Conservation (phyloP, 108 stramenopile genomes). For the Craspedostauros australis region DNA sequence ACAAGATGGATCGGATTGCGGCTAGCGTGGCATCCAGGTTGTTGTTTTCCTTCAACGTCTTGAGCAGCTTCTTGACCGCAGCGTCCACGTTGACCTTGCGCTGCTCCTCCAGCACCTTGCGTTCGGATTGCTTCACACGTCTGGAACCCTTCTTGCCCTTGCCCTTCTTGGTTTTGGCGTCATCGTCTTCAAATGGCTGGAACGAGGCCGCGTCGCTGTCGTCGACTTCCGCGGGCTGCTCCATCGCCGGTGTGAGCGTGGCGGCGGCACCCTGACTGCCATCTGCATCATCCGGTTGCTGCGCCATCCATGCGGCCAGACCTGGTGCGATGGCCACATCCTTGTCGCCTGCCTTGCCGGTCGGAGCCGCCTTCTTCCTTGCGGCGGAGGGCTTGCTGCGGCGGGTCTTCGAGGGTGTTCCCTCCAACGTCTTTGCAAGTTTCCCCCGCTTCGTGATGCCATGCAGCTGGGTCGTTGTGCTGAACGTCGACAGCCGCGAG, state of each 20-base stretch:
- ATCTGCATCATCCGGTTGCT: conserved; percentile 5
- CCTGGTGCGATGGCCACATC: conserved; percentile 27
- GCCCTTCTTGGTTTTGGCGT: background rate
- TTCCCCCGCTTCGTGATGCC: too few species aligned
- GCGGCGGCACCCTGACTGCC: background rate
- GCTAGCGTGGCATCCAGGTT: conserved; percentile 16
- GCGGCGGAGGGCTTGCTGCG: too few species aligned
- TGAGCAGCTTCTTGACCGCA: conserved; percentile 1
- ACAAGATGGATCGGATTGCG: conserved; percentile 7
- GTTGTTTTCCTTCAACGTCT: conserved; percentile 13
- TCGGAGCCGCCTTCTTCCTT: too few species aligned
- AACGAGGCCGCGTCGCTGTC: background rate
- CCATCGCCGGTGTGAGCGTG: too few species aligned
- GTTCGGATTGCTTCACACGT: conserved; percentile 10
- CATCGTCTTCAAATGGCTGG: conserved; percentile 5
- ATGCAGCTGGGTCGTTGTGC: too few species aligned
- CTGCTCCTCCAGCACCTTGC: conserved; percentile 10
- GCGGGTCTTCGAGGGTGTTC: too few species aligned
- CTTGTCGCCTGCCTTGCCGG: too few species aligned
- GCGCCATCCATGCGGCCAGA: conserved; percentile 20
- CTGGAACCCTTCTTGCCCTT: background rate
- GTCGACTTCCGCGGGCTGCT: too few species aligned
- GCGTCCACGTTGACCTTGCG: conserved; percentile 10
- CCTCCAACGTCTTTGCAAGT: too few species aligned
- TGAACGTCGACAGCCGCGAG: too few species aligned